Conservation (phyloP, 2,329 filamentous ascomycete species). For the Septoria petroselini region DNA sequence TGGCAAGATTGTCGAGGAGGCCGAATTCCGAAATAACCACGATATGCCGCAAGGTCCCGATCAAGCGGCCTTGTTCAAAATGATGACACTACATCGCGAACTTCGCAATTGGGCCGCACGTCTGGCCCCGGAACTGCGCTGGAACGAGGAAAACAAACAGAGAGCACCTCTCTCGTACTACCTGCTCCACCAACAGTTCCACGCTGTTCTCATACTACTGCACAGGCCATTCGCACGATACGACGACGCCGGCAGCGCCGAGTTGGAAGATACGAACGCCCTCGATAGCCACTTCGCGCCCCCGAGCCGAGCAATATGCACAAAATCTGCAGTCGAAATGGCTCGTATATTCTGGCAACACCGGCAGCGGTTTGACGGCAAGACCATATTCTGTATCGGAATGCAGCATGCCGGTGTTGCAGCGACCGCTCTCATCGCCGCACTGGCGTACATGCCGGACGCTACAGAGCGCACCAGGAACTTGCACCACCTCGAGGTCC, state of each 20-base stretch:
- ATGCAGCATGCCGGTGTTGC: constrained; percentile 32
- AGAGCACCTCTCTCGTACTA: constrained; percentile 29
- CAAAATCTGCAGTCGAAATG: constrained; percentile 28
- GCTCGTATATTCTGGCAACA: constrained; percentile 31
- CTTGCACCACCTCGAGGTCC: constrained; percentile 30
- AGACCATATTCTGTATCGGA: constrained; percentile 28
- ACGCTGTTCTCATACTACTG: constrained; percentile 28
- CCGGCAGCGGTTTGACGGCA: constrained; percentile 29
- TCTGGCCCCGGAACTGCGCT: constrained; percentile 28
- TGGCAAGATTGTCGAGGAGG: constrained; percentile 31
- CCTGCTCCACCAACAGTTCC: constrained; percentile 31
- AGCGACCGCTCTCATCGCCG: constrained; percentile 30
- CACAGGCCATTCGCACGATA: constrained; percentile 31
- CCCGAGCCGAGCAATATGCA: constrained; percentile 30
- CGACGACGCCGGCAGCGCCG: constrained; percentile 19
- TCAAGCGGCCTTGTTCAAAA: constrained; percentile 31
- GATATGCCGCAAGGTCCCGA: constrained; percentile 21
- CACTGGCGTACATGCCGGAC: constrained; percentile 29
- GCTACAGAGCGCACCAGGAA: constrained; percentile 28
- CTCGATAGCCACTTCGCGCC: constrained; percentile 29
- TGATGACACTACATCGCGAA: constrained; percentile 29
- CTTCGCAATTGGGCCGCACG: constrained; percentile 28
- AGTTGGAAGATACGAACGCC: constrained; percentile 25
- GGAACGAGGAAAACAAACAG: constrained; percentile 28
- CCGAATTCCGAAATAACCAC: constrained; percentile 25